These are phyloP conservation scores for Cornus controversa DNA, from an alignment of 148 eudicot species.

Conservation along the genomic window DNA sequence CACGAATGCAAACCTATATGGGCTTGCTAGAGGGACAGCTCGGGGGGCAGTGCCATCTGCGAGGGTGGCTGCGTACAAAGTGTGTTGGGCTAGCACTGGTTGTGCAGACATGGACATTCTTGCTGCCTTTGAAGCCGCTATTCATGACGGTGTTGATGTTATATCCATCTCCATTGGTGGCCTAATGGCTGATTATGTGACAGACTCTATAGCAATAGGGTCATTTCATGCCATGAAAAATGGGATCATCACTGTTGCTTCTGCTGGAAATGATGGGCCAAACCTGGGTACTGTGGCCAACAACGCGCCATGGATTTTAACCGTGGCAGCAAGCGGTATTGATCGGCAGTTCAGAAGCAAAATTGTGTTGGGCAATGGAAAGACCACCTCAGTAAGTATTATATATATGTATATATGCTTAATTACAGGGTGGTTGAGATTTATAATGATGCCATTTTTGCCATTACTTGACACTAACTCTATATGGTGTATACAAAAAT, in stretches of 20 bases:
- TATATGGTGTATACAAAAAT: too few relatives aligned
- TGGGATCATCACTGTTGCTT: slow-evolving; percentile 56
- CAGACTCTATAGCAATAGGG: slow-evolving; percentile 43
- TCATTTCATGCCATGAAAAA: slow-evolving; percentile 60
- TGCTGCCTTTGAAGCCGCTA: slow-evolving; percentile 74
- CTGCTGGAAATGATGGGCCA: slow-evolving; percentile 69
- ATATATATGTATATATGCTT: too few relatives aligned
- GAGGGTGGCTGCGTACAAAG: slow-evolving; percentile 65
- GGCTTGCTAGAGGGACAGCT: slow-evolving; percentile 59
- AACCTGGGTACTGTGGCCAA: slow-evolving; percentile 37
- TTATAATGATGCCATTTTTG: too few relatives aligned
- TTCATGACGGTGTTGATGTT: slow-evolving; percentile 63
- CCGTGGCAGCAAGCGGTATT: slow-evolving; percentile 65
- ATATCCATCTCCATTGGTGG: slow-evolving; percentile 72
- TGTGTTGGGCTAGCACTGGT: slow-evolving; percentile 53
- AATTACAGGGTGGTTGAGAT: too few relatives aligned
- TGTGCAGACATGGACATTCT: slow-evolving; percentile 76
- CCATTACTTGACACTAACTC: too few relatives aligned
- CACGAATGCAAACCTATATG: slow-evolving; percentile 45
- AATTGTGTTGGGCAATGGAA: slow-evolving; percentile 56
- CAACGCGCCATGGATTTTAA: slow-evolving; percentile 67
- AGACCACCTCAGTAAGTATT: slow-evolving; percentile 35
- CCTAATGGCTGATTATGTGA: slow-evolving; percentile 24
- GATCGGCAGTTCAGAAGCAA: slow-evolving; percentile 56
- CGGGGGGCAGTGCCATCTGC: slow-evolving; percentile 73